Evolutionary conservation across 345 rosid genomes (phyloP).

Genomic region (Combretum micranthum): DNA sequence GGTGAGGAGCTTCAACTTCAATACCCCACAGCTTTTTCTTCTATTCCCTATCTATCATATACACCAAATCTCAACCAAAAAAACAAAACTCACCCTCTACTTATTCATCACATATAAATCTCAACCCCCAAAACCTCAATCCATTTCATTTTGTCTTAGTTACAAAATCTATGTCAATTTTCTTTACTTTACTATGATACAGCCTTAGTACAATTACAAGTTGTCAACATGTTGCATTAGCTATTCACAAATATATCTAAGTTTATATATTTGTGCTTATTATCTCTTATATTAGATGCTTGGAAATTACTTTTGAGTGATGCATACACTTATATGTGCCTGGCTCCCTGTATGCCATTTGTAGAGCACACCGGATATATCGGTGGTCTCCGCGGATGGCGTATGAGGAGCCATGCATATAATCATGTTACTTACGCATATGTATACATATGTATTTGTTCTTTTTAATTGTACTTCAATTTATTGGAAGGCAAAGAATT

Average conservation of each 20-base stretch:
- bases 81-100: slow-evolving; percentile 3
- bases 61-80: slow-evolving; percentile 6
- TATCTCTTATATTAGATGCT: too few relatives aligned
- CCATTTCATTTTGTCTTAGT: too few relatives aligned
- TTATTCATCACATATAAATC: not conserved
- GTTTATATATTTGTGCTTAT: not conserved
- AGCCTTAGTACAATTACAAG: too few relatives aligned
- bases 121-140: too few relatives aligned
- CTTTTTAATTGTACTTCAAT: not conserved
- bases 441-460: not conserved
- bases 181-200: too few relatives aligned
- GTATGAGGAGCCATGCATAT: slow-evolving; percentile 99
- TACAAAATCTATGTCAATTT: too few relatives aligned
- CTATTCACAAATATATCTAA: too few relatives aligned
- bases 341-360: slow-evolving; percentile 99
- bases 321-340: slow-evolving; percentile 39
- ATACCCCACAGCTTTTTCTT: slow-evolving; percentile 40
- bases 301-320: not conserved
- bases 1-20: slow-evolving; percentile 19
- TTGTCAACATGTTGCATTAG: too few relatives aligned
- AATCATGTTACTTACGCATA: not conserved
- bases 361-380: slow-evolving; percentile 45
- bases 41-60: slow-evolving; percentile 36
- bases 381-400: slow-evolving; percentile 92
- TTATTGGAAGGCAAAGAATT: too few relatives aligned